Conservation (phyloP, 1,284 basidiomycete genomes). For the Cryptococcus jaspeensis region DNA sequence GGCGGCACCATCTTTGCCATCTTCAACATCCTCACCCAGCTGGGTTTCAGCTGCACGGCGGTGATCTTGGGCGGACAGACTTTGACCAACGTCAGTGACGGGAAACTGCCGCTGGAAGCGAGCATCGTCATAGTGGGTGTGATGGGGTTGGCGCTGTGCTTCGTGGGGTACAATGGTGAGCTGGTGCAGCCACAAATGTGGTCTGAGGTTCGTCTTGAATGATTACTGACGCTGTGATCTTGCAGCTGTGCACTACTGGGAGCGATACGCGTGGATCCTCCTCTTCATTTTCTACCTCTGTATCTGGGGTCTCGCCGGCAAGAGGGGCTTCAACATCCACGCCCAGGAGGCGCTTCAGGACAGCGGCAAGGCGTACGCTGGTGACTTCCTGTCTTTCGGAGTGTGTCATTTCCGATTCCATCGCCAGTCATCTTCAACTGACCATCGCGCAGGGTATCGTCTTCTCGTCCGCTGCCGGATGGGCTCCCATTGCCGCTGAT, state of each 20-base stretch:
- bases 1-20: slow-evolving; percentile 61
- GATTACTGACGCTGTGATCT: neutral
- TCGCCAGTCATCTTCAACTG: neutral
- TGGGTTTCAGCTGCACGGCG: slow-evolving; percentile 36
- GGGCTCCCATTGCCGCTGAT: slow-evolving; percentile 51
- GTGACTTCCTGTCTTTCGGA: slow-evolving; percentile 59
- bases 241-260: slow-evolving; percentile 59
- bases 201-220: no score
- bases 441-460: slow-evolving; percentile 53
- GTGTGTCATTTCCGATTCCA: slow-evolving; percentile 21
- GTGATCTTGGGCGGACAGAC: slow-evolving; percentile 53
- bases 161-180: slow-evolving; percentile 49
- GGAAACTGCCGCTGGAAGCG: slow-evolving; percentile 48
- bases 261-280: slow-evolving; percentile 64
- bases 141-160: slow-evolving; percentile 48
- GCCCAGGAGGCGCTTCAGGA: slow-evolving; percentile 56
- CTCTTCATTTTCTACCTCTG: slow-evolving; percentile 60
- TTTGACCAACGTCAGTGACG: slow-evolving; percentile 48
- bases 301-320: slow-evolving; percentile 57
- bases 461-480: slow-evolving; percentile 59
- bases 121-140: slow-evolving; percentile 52
- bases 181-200: no score
- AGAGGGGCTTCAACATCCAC: slow-evolving; percentile 57
- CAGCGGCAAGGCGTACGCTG: slow-evolving; percentile 52
- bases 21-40: slow-evolving; percentile 54